Conservation (phyloP, 2,329 filamentous ascomycete species). For the Colletotrichum abscissum region DNA sequence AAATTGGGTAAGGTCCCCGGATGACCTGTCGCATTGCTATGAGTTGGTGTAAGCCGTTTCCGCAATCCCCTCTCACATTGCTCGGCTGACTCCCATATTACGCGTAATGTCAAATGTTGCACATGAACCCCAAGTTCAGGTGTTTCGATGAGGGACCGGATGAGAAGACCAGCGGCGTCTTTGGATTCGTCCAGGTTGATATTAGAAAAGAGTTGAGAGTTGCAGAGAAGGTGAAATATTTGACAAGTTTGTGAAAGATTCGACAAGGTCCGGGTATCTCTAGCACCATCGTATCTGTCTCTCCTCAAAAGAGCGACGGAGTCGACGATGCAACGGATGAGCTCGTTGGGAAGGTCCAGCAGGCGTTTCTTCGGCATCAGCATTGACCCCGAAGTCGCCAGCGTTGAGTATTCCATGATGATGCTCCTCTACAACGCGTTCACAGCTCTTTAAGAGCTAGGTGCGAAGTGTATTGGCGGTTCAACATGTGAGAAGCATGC, state of each 20-base stretch:
- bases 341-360: neutral
- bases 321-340: neutral
- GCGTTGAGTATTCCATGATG: neutral
- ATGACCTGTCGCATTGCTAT: neutral
- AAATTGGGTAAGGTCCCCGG: neutral
- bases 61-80: neutral
- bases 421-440: neutral
- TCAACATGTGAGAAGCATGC: neutral
- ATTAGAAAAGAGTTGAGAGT: neutral
- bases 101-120: neutral
- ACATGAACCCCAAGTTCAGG: neutral
- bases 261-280: neutral
- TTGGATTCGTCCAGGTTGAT: neutral
- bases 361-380: neutral
- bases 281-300: neutral
- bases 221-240: neutral
- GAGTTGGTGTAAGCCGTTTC: neutral
- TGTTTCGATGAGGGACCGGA: neutral
- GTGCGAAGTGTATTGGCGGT: neutral
- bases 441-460: neutral
- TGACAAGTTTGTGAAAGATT: neutral
- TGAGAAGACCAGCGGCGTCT: neutral
- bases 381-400: neutral
- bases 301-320: neutral
- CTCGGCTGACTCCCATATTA: neutral